Conservation (phyloP, 2,329 filamentous ascomycete genomes). For the Fusarium chuoi region DNA sequence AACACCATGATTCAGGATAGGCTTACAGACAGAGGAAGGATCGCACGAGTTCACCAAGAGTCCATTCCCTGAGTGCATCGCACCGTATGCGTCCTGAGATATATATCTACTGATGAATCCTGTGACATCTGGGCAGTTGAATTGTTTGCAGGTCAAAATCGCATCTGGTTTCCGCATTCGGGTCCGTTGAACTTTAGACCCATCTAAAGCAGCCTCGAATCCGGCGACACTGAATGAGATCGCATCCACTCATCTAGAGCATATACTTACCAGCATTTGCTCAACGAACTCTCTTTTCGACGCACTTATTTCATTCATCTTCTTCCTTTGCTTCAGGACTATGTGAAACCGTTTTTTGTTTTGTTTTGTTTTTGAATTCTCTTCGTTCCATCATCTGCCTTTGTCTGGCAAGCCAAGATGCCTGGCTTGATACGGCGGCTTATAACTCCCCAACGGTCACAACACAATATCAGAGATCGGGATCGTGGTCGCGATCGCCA, state of each 20-base stretch:
- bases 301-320: slow-evolving; percentile 3
- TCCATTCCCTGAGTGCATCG: slow-evolving; percentile 5
- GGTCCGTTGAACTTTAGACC: slow-evolving; percentile 29
- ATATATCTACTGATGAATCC: slow-evolving; percentile 31
- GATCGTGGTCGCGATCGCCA: slow-evolving; percentile 15
- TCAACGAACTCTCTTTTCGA: slow-evolving; percentile 29
- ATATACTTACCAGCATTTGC: slow-evolving; percentile 25
- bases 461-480: slow-evolving; percentile 7
- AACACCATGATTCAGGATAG: slow-evolving; percentile 15
- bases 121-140: background rate
- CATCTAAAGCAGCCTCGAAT: slow-evolving; percentile 31
- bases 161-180: slow-evolving; percentile 29
- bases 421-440: slow-evolving; percentile 40
- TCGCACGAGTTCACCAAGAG: slow-evolving; percentile 5
- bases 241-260: slow-evolving; percentile 11
- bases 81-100: slow-evolving; percentile 26
- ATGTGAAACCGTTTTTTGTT: slow-evolving; percentile 32
- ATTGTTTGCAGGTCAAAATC: slow-evolving; percentile 32
- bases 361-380: slow-evolving; percentile 4
- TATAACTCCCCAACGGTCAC: slow-evolving; percentile 35
- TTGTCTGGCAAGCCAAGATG: slow-evolving; percentile 37
- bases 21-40: slow-evolving; percentile 17
- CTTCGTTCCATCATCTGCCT: slow-evolving; percentile 25
- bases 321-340: slow-evolving; percentile 5
- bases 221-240: slow-evolving; percentile 23